phyloP scores from a whole-genome alignment of 2,329 filamentous ascomycete species.

The Pestalotiopsis sp. region DNA sequence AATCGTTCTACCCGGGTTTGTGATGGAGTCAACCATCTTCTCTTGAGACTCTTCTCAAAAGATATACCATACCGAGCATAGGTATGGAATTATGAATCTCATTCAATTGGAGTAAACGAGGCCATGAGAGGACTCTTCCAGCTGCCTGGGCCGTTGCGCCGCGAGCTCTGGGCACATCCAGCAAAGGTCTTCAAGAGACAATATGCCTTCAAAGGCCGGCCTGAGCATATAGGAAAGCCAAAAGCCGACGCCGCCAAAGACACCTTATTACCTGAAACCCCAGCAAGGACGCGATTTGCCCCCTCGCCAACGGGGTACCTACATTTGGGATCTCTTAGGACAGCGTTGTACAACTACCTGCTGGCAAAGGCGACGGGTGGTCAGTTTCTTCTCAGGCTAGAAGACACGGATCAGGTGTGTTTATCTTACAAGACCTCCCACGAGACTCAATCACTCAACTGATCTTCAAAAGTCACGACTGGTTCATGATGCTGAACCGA shows the following conservation, averaged over 20 bases:
- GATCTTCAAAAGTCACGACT: constrained; percentile 67
- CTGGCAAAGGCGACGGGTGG: constrained; percentile 86
- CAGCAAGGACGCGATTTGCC: constrained; percentile 83
- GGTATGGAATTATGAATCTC: neutral
- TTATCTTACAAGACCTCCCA: constrained; percentile 16
- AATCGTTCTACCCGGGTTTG: neutral
- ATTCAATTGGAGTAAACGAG: neutral
- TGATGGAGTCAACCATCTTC: neutral
- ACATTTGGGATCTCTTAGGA: constrained; percentile 88
- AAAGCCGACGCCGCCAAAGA: constrained; percentile 10
- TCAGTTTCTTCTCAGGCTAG: constrained; percentile 86
- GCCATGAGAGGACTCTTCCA: constrained; percentile 26
- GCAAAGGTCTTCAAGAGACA: constrained; percentile 22
- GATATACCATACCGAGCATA: neutral
- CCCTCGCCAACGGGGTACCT: constrained; percentile 94
- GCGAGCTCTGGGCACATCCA: constrained; percentile 17
- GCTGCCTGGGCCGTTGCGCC: constrained; percentile 20
- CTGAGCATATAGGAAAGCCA: constrained; percentile 10
- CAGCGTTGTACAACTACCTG: constrained; percentile 93
- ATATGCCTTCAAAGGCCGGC: constrained; percentile 28
- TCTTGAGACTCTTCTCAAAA: neutral
- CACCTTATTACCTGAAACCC: constrained; percentile 48
- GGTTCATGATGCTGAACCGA: constrained; percentile 75
- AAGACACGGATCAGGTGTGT: constrained; percentile 89
- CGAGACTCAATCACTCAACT: neutral